Percentiles rank a stretch among this genome's conserved stretches.
phyloP scores from a whole-genome alignment of 495 filamentous ascomycete species.

The Aspergillus wentii region DNA sequence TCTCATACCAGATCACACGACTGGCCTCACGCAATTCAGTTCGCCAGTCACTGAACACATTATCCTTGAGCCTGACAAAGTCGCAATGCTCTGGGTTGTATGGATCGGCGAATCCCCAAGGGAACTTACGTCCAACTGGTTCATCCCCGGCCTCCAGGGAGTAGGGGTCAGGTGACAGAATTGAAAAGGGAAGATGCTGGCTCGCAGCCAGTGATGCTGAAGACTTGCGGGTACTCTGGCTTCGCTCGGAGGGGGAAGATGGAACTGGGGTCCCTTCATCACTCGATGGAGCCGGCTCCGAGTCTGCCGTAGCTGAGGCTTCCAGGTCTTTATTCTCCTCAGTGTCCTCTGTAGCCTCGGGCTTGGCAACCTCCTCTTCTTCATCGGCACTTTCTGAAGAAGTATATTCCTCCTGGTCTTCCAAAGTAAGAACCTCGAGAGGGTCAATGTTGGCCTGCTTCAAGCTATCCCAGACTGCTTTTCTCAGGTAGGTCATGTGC shows the following conservation, averaged over 20 bases:
- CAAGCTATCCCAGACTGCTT: constrained; percentile 81
- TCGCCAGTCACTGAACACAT: constrained; percentile 90
- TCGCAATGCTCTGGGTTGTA: constrained; percentile 90
- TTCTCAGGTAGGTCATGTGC: constrained; percentile 92
- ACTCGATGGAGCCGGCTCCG: constrained; percentile 1
- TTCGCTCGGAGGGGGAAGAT: constrained; percentile 21
- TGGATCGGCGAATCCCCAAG: constrained; percentile 95
- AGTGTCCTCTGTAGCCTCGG: constrained; percentile 17
- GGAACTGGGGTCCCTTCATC: constrained; percentile 6
- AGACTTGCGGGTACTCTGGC: constrained; percentile 21
- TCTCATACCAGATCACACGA: constrained; percentile 91
- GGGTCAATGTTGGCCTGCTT: constrained; percentile 85
- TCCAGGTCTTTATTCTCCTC: constrained; percentile 5
- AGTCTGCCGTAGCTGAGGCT: constrained; percentile 1
- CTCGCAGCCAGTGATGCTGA: constrained; percentile 16
- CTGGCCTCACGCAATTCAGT: constrained; percentile 87
- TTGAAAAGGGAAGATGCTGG: constrained; percentile 73
- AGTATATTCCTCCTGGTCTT: constrained; percentile 64
- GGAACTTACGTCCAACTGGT: constrained; percentile 75
- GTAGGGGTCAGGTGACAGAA: constrained; percentile 88
- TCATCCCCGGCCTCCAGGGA: constrained; percentile 57
- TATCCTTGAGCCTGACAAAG: constrained; percentile 84
- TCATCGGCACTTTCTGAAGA: constrained; percentile 56
- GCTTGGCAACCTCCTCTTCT: constrained; percentile 41
- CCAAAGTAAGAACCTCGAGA: constrained; percentile 76